A percentile compares a stretch with the other conserved stretches of the same genome.
These are phyloP conservation scores for Annulohypoxylon moriforme DNA, from an alignment of 495 filamentous ascomycete genomes.

Conservation along the genomic window DNA sequence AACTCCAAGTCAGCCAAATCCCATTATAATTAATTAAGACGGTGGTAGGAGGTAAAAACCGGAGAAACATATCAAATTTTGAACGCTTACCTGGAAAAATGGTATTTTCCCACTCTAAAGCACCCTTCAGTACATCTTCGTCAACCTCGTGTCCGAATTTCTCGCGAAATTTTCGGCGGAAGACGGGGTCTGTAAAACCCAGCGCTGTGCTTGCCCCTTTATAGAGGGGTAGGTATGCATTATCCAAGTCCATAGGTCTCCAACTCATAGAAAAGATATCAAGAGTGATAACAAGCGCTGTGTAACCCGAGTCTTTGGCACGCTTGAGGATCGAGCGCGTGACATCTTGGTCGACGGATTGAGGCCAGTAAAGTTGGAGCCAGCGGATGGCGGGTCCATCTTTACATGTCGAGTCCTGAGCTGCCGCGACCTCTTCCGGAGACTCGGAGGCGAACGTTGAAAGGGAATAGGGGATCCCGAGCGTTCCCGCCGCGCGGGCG, in stretches of 20 bases:
- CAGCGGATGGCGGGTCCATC: background rate
- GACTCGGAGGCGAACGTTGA: background rate
- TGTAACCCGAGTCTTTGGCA: background rate
- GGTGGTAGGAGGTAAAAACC: background rate
- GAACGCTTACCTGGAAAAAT: background rate
- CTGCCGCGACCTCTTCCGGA: background rate
- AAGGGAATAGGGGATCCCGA: background rate
- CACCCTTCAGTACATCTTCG: background rate
- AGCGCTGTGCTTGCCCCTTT: background rate
- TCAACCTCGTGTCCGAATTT: background rate
- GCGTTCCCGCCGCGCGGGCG: background rate
- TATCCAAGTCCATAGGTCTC: background rate
- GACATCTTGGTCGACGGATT: background rate
- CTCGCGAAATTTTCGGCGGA: background rate
- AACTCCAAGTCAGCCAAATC: background rate
- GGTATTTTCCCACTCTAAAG: background rate
- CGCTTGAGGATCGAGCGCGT: background rate
- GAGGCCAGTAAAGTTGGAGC: background rate
- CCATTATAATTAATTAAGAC: background rate
- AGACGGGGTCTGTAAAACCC: background rate
- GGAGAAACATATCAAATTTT: background rate
- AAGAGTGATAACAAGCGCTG: background rate
- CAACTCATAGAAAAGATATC: background rate
- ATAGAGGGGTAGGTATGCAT: background rate
- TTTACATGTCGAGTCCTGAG: background rate